Evolutionary conservation across 23 red algal genomes (phyloP).

Genomic region (Gracilaria domingensis): DNA sequence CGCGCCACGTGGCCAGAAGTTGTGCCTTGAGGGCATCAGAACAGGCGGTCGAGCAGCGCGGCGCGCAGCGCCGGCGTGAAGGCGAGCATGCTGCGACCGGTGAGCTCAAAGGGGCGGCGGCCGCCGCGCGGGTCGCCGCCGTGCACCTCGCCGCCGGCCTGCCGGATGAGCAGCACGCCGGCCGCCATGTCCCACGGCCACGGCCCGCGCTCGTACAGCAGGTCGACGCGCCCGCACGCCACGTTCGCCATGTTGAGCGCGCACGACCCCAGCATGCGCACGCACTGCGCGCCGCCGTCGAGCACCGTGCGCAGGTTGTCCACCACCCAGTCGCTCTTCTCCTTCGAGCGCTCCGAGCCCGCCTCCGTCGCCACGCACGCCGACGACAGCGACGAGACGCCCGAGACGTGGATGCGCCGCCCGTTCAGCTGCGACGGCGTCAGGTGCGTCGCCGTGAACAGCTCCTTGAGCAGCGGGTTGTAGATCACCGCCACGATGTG

Average conservation of each 20-base stretch:
- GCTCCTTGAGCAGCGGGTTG: conserved; percentile 70
- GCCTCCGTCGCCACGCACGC: conserved; percentile 80
- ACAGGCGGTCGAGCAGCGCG: neutral
- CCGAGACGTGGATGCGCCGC: conserved; percentile 20
- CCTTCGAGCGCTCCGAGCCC: conserved; percentile 65
- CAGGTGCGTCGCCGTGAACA: conserved; percentile 63
- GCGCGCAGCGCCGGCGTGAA: conserved; percentile 21
- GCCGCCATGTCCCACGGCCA: conserved; percentile 90
- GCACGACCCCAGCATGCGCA: conserved; percentile 75
- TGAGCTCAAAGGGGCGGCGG: conserved; percentile 3
- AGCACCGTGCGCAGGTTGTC: conserved; percentile 37
- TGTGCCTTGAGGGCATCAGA: no score
- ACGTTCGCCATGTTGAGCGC: conserved; percentile 76
- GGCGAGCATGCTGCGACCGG: conserved; percentile 5
- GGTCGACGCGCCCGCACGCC: conserved; percentile 76
- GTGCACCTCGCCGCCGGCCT: conserved; percentile 79
- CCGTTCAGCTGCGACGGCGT: conserved; percentile 56
- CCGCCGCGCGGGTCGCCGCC: neutral
- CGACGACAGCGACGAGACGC: neutral
- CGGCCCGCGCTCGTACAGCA: conserved; percentile 75
- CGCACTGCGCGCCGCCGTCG: conserved; percentile 44
- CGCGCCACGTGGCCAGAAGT: neutral
- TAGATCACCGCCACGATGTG: conserved; percentile 75
- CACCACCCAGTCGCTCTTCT: conserved; percentile 56
- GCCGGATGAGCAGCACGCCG: conserved; percentile 72